Percentiles rank a stretch among this genome's conserved stretches.
These are phyloP conservation scores for Psilocybe sp. DNA, from an alignment of 768 basidiomycete genomes.

Conservation along the genomic window DNA sequence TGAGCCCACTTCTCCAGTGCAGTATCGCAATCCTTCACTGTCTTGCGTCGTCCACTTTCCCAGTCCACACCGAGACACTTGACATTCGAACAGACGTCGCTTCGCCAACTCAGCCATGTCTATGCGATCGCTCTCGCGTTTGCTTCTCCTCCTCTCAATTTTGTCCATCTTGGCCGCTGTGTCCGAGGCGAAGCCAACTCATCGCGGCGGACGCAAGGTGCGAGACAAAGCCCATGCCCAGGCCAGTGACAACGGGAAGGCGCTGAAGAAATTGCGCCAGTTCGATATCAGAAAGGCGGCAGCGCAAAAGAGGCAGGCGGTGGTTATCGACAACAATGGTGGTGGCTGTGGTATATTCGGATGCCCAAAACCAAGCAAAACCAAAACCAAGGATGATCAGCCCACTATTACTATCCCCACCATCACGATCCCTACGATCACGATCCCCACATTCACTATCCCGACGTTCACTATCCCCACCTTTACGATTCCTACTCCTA, in stretches of 20 bases:
- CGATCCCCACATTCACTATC: no score
- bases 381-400: no score
- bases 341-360: no score
- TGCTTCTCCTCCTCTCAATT: constrained; percentile 15
- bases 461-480: no score
- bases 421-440: no score
- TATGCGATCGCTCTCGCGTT: constrained; percentile 4
- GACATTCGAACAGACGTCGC: background rate
- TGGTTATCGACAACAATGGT: no score
- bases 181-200: constrained; percentile 5
- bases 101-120: background rate
- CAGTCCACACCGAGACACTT: background rate
- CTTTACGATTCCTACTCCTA: no score
- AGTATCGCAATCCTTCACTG: background rate
- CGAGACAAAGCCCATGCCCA: background rate
- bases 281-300: no score
- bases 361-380: no score
- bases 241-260: background rate
- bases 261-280: no score
- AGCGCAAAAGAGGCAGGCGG: no score
- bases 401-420: no score
- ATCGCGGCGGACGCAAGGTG: background rate
- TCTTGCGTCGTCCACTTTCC: background rate
- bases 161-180: constrained; percentile 7
- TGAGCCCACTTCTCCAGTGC: background rate